Conservation (phyloP, 768 basidiomycete species). For the Lanmaoa pseudosensibilis region DNA sequence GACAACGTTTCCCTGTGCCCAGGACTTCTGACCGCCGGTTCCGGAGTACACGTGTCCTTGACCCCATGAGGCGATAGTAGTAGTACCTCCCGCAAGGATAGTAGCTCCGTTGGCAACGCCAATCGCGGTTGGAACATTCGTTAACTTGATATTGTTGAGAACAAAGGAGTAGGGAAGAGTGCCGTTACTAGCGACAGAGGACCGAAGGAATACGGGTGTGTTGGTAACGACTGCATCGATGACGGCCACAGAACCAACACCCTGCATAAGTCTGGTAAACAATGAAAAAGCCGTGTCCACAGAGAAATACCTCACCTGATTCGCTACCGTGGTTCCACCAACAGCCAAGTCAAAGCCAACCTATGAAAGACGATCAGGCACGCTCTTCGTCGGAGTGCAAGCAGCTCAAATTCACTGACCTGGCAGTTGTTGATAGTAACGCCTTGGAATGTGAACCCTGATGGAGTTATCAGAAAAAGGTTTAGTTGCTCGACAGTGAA, state of each 20-base stretch:
- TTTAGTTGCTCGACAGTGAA: not conserved
- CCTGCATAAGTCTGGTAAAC: constrained; percentile 25
- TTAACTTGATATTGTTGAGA: constrained; percentile 37
- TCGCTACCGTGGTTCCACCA: constrained; percentile 33
- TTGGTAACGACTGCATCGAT: constrained; percentile 48
- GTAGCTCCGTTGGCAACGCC: constrained; percentile 30
- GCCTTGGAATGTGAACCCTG: constrained; percentile 54
- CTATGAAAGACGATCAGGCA: constrained; percentile 6
- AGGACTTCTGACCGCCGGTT: constrained; percentile 42
- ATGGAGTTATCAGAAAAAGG: not conserved
- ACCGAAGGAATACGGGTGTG: constrained; percentile 44
- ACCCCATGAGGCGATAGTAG: constrained; percentile 54
- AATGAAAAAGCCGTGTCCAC: not conserved
- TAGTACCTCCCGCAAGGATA: constrained; percentile 38
- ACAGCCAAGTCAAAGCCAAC: constrained; percentile 48
- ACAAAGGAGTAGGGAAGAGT: constrained; percentile 35
- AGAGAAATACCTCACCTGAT: constrained; percentile 30
- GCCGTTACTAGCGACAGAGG: constrained; percentile 33
- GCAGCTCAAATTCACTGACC: not conserved
- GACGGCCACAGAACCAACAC: constrained; percentile 43
- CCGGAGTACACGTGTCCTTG: constrained; percentile 73
- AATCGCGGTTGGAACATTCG: constrained; percentile 36
- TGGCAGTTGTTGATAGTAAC: constrained; percentile 45
- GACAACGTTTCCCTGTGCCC: constrained; percentile 49
- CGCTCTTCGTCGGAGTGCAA: not conserved